Base-by-base conservation (phyloP, 1,139 yeast genomes). In the Geotrichum restrictum region DNA sequence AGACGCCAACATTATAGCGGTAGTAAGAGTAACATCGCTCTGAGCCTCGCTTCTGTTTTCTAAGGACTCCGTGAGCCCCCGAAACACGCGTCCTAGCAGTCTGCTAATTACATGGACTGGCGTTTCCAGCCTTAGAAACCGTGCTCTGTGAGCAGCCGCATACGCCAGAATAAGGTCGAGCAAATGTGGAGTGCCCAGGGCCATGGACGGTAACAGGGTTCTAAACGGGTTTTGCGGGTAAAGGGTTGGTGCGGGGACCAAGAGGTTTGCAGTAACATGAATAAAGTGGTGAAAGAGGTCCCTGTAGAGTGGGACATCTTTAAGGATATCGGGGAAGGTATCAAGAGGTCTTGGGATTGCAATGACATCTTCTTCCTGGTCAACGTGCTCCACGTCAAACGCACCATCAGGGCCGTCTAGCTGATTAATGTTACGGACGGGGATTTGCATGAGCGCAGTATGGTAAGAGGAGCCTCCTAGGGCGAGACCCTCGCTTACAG, bases 141-240 rank as follows among this genome's bases (percentile, higher is more conserved):
- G 57, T 4, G 65, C 64, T 31, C 66, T 72, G 56, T 83, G 80
- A 3, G 77, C 70, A 0, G 88, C 82, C 1, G 89, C 82, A 64
- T 82, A 83, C 1, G 93, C 91, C 37, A 85, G 69, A 19, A 85
- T 63, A 1, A 85, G 71, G 1, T 86, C 76, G 58, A 85, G 68
- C 11, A 86, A 68, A 14, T 71, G 72, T 11, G 72, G 71, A 0
- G 86, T 78, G 18, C 76, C 73, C 75, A 83, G 73, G 0, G 94
- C 91, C 79, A 86, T 76, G 58, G 79, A 80, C 0, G 94, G 93
- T 16, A 86, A 66, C 3, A 84, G 68, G 6, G 77, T 76, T 56
- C 77, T 77, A 68, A 85, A 85, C 0, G 95, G 95, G 60, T 85
- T 86, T 21, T 79, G 81, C 21, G 69, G 73, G 62, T 83, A 82